Percentiles rank a stretch among this genome's conserved stretches.
Conservation (phyloP, 768 basidiomycete genomes). For the Lactifluus hygrophoroides region DNA sequence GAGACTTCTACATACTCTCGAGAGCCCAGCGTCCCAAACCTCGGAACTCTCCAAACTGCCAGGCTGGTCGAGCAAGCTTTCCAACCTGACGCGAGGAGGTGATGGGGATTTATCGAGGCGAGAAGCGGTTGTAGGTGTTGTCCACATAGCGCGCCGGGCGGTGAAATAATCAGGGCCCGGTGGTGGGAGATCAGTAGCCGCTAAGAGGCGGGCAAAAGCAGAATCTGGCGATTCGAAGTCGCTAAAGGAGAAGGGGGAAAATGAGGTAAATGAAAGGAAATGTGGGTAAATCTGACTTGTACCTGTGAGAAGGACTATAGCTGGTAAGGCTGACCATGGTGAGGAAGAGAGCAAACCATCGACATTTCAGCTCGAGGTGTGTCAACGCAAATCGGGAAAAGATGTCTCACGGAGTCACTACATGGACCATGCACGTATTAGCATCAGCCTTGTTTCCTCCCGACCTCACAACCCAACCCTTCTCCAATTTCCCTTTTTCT, state of each 20-base stretch:
- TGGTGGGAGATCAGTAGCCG: slow-evolving; percentile 38
- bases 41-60: slow-evolving; percentile 41
- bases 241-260: neutral
- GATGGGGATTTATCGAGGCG: slow-evolving; percentile 21
- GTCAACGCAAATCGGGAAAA: neutral
- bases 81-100: slow-evolving; percentile 31
- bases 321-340: neutral
- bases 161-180: slow-evolving; percentile 58
- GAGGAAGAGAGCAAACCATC: neutral
- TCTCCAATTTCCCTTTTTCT: neutral
- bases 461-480: slow-evolving; percentile 2
- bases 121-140: slow-evolving; percentile 23
- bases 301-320: no score
- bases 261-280: neutral
- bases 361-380: no score
- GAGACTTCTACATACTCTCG: slow-evolving; percentile 58
- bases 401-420: slow-evolving; percentile 7
- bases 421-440: neutral
- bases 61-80: slow-evolving; percentile 40
- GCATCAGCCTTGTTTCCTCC: neutral
- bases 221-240: slow-evolving; percentile 12
- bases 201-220: slow-evolving; percentile 37
- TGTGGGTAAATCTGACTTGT: neutral
- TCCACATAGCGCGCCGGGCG: slow-evolving; percentile 58
- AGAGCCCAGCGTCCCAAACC: slow-evolving; percentile 48